Percentiles rank a stretch among this genome's conserved stretches.
phyloP scores from a whole-genome alignment of 352 stramenopile species.

The Phytophthora meadii region DNA sequence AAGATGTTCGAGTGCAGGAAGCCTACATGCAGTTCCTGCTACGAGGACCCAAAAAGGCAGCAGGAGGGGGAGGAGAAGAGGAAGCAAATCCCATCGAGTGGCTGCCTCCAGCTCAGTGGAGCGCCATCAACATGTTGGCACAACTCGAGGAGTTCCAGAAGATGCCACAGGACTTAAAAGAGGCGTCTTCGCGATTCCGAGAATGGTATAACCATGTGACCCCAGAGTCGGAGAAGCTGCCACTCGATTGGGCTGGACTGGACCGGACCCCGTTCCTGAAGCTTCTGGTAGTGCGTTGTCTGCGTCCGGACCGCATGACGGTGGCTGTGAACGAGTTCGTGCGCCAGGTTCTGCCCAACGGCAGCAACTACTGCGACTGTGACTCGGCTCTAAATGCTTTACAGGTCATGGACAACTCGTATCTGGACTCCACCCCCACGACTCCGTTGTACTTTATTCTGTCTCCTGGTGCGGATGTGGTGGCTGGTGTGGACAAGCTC shows the following conservation, averaged over 20 bases:
- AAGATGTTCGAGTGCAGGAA: slow-evolving; percentile 94
- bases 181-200: slow-evolving; percentile 95
- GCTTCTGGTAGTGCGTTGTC: slow-evolving; percentile 94
- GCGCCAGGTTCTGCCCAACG: slow-evolving; percentile 92
- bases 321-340: slow-evolving; percentile 96
- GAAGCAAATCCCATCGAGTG: slow-evolving; percentile 89
- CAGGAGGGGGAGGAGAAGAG: slow-evolving; percentile 44
- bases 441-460: slow-evolving; percentile 98
- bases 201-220: slow-evolving; percentile 98
- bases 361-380: slow-evolving; percentile 95
- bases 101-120: slow-evolving; percentile 94
- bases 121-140: slow-evolving; percentile 89
- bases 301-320: slow-evolving; percentile 95
- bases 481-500: slow-evolving; percentile 95
- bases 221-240: slow-evolving; percentile 97
- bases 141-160: slow-evolving; percentile 97
- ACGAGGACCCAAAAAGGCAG: slow-evolving; percentile 84
- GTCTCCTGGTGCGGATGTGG: slow-evolving; percentile 95
- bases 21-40: slow-evolving; percentile 97
- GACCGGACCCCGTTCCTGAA: slow-evolving; percentile 97
- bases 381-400: slow-evolving; percentile 96
- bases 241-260: slow-evolving; percentile 96
- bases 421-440: slow-evolving; percentile 94
- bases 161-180: slow-evolving; percentile 96
- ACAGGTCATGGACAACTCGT: slow-evolving; percentile 96